Base-by-base conservation (phyloP, 192 early-diverging fungal species). In the Chytriomyces sp. region DNA sequence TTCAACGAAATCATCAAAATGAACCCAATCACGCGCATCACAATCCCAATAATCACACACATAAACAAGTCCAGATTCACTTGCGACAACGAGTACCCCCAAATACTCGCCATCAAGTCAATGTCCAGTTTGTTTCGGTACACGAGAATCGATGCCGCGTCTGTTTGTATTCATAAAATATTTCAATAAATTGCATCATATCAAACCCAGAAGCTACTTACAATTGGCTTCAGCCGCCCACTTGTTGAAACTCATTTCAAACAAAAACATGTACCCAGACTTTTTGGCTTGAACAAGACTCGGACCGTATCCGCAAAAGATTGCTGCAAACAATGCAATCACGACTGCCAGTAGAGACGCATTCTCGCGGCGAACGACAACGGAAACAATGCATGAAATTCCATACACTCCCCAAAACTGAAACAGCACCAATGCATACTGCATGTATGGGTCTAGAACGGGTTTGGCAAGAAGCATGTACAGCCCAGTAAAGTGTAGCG, bases 301-400 rank as follows among this genome's bases (percentile, higher is more conserved):
- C 8, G 84, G 84, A 3, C 84, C 84, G 69, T 80, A 87, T 6
- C 86, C 86, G 69, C 84, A 87, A 67, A 87, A 87, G 24, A 85
- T 80, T 44, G 86, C 79, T 8, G 81, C 79, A 75, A 87, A 87
- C 45, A 87, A 49, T 7, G 71, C 49, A 45, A 69, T 67, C 5
- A 87, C 79, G 26, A 82, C 81, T 26, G 81, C 77, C 74, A 84
- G 46, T 47, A 83, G 57, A 23, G 63, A 69, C 13, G 80, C 83
- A 70, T 87, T 87, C 59, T 84, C 81, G 9, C 83, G 77, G 10
- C 75, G 48, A 48, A 83, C 80, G 48, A 87, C 49, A 64, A 84
- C 69, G 8, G 77, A 80, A 8, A 87, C 79, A 61, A 87, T 80
- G 28, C 79, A 74, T 23, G 86, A 68, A 7, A 87, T 64, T 0